Evolutionary conservation across 2,329 filamentous ascomycete species (phyloP).

Genomic region (Xylaria arbuscula): DNA sequence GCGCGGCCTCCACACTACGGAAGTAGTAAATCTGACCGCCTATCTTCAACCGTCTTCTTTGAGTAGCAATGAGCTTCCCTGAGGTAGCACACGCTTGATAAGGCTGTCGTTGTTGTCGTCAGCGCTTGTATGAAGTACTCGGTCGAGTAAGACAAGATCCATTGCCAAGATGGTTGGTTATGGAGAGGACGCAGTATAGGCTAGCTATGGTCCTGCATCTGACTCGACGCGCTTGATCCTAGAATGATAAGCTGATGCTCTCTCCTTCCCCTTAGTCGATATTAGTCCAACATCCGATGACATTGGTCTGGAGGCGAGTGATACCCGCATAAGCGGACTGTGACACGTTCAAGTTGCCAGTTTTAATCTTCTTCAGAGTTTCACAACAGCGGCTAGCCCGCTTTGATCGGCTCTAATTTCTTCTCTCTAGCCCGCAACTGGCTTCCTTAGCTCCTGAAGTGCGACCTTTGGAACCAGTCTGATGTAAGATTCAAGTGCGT

Average conservation of each 20-base stretch:
- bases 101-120: background rate
- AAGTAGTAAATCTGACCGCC: background rate
- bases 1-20: background rate
- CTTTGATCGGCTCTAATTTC: background rate
- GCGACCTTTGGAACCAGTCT: background rate
- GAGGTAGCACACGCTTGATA: background rate
- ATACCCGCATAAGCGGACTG: background rate
- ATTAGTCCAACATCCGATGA: background rate
- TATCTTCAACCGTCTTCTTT: background rate
- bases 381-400: slow-evolving; percentile 5
- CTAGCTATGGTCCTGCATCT: background rate
- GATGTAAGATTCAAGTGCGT: background rate
- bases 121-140: background rate
- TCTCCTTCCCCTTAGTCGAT: background rate
- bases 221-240: background rate
- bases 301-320: background rate
- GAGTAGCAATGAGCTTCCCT: background rate
- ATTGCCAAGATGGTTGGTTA: background rate
- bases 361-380: background rate
- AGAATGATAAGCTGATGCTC: background rate
- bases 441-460: background rate
- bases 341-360: background rate
- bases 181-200: background rate
- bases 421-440: background rate
- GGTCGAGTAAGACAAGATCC: background rate